Conservation (phyloP, 345 rosid genomes). For the Salix viminalis region DNA sequence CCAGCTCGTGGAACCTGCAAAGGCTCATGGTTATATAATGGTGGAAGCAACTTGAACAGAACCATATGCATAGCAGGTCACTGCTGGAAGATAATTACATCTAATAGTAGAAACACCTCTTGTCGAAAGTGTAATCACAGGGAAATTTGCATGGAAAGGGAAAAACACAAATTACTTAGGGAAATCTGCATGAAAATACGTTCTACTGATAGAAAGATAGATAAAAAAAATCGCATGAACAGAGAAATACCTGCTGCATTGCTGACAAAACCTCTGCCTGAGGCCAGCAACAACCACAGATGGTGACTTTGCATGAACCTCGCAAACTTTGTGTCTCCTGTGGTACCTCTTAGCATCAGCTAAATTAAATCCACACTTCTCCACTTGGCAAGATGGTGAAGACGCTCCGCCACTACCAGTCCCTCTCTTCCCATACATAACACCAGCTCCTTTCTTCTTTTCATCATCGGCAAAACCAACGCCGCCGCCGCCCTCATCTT, state of each 20-base stretch:
- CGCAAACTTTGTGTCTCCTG: slow-evolving; percentile 85
- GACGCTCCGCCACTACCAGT: slow-evolving; percentile 24
- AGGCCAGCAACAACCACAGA: slow-evolving; percentile 52
- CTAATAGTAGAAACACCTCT: background rate
- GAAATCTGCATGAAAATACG: background rate
- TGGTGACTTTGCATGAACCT: slow-evolving; percentile 71
- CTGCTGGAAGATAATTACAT: background rate
- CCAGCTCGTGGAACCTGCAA: slow-evolving; percentile 62
- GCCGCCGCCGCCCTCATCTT: slow-evolving; percentile 34
- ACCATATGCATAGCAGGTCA: background rate
- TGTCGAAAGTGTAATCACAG: background rate
- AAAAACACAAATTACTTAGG: background rate
- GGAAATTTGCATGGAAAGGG: background rate
- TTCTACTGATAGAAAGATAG: background rate
- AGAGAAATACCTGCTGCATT: slow-evolving; percentile 85
- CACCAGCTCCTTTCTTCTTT: slow-evolving; percentile 27
- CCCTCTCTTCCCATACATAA: slow-evolving; percentile 28
- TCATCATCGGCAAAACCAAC: slow-evolving; percentile 33
- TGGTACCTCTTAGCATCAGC: slow-evolving; percentile 67
- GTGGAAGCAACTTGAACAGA: background rate
- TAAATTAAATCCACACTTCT: slow-evolving; percentile 61
- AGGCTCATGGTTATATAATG: background rate
- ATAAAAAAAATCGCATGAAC: background rate
- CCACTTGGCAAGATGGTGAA: slow-evolving; percentile 58
- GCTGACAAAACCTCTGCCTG: slow-evolving; percentile 82